Base-by-base conservation (phyloP, 2,329 filamentous ascomycete species). In the Fusarium palustre region DNA sequence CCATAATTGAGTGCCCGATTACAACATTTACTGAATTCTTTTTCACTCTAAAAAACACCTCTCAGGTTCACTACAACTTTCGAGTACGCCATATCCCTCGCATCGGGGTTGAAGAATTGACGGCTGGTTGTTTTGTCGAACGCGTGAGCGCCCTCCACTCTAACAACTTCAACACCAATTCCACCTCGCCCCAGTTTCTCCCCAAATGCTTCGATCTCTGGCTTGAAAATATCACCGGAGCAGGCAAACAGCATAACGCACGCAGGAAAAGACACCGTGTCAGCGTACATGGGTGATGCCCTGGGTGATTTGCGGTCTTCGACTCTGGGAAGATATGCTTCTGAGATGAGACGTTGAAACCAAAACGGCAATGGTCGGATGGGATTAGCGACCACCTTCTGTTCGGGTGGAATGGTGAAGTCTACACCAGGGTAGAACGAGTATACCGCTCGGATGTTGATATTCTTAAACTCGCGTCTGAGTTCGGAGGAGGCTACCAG, bases 361-460 rank as follows among this genome's bases (percentile, higher is more conserved):
- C n/a, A 34, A 2, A 52, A 25, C 0, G 68, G 68, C 13, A 71
- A 6, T 0, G 68, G 60, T 1, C 18, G 33, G 20, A 71, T 66
- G 1, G 73, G 68, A 8, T 77, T 72, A 0, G 78, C 75, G 1
- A 79, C 70, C 0, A 41, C 63, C 49, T 78, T 81, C 2, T 61
- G 36, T 15, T 73, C 72, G 0, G 79, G 76, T 8, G 72, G 57
- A 10, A 74, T 70, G 2, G 64, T 69, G 22, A 81, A 61, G 47
- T 81, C 76, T 4, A 74, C 74, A 0, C 77, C 75, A 0, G 81
- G 76, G 31, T 80, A 88, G 76, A 82, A 83, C 46, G 80, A 76
- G 57, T 86, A 82, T 62, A 85, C 80, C 9, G 84, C 84, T 43
- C 80, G 81, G 63, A 81, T 85, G 15, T 86, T 83, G 63, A 85